phyloP scores from a whole-genome alignment of 148 eudicot genomes.

The Selenicereus undatus region DNA sequence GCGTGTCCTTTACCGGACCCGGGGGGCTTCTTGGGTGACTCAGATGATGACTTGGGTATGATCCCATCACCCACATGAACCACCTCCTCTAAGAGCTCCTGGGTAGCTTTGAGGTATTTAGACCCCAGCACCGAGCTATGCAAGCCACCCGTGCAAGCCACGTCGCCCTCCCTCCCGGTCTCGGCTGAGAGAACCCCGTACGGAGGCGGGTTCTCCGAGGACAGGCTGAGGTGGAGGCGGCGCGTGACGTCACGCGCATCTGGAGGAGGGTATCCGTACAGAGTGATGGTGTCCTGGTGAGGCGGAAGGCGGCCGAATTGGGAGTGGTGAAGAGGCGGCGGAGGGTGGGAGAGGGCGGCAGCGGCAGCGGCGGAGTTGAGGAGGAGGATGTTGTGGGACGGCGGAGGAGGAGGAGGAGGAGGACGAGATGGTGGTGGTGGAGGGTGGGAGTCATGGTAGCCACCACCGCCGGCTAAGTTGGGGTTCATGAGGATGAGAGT shows the following conservation, averaged over 20 bases:
- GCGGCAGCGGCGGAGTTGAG: constrained; percentile 34
- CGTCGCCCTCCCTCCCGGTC: constrained; percentile 18
- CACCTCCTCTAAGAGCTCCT: constrained; percentile 68
- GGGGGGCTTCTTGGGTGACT: constrained; percentile 22
- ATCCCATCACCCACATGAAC: constrained; percentile 52
- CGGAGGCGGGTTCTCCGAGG: constrained; percentile 33
- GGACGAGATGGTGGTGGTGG: constrained; percentile 13
- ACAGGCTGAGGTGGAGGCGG: constrained; percentile 48
- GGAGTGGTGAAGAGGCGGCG: constrained; percentile 20
- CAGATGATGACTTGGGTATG: constrained; percentile 17
- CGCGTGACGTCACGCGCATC: constrained; percentile 46
- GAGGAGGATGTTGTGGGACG: constrained; percentile 33
- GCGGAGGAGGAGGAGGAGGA: constrained; percentile 6
- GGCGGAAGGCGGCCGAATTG: constrained; percentile 44
- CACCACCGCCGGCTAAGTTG: constrained; percentile 19
- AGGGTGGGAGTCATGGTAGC: constrained; percentile 27
- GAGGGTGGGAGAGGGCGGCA: constrained; percentile 8
- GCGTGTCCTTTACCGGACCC: constrained; percentile 9
- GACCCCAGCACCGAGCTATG: constrained; percentile 37
- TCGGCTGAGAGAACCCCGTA: background rate
- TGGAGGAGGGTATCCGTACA: constrained; percentile 31
- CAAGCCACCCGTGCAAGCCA: constrained; percentile 15
- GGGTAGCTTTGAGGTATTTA: constrained; percentile 69
- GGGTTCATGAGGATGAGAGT: constrained; percentile 78
- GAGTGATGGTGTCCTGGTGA: constrained; percentile 22